Conservation (phyloP, 495 filamentous ascomycete genomes). For the Cercophora sp. region DNA sequence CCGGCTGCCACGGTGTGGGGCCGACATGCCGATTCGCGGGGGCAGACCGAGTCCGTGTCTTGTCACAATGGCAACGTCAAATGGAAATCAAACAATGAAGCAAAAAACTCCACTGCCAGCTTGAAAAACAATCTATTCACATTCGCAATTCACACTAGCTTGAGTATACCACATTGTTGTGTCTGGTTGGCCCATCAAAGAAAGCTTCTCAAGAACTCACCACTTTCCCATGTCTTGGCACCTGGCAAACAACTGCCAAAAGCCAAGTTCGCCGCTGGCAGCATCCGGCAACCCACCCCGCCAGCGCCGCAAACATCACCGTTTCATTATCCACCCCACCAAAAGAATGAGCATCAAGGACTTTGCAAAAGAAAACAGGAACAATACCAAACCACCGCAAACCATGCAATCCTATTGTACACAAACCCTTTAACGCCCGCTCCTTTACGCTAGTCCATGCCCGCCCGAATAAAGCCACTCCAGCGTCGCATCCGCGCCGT, state of each 20-base stretch:
- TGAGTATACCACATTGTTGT: too few species aligned
- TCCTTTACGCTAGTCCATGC: too few species aligned
- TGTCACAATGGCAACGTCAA: not conserved
- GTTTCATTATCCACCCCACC: not conserved
- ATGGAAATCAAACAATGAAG: constrained; percentile 1
- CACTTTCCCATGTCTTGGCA: too few species aligned
- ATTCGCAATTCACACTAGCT: not conserved
- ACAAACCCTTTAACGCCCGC: too few species aligned
- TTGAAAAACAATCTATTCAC: too few species aligned
- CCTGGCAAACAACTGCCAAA: not conserved
- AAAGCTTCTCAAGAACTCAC: not conserved
- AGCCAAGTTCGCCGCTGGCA: not conserved
- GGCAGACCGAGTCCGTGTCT: too few species aligned
- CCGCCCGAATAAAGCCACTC: constrained; percentile 12
- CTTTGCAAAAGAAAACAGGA: not conserved
- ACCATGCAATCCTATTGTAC: not conserved
- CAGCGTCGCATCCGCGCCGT: constrained; percentile 11
- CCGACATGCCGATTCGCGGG: too few species aligned
- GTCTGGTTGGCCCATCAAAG: too few species aligned
- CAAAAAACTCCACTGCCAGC: not conserved
- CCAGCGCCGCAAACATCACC: not conserved
- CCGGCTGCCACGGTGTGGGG: too few species aligned
- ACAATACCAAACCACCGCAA: not conserved
- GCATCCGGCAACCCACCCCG: not conserved
- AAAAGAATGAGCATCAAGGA: not conserved